Base-by-base conservation (phyloP, 2,329 filamentous ascomycete genomes). In the Aspergillus eucalypticola region DNA sequence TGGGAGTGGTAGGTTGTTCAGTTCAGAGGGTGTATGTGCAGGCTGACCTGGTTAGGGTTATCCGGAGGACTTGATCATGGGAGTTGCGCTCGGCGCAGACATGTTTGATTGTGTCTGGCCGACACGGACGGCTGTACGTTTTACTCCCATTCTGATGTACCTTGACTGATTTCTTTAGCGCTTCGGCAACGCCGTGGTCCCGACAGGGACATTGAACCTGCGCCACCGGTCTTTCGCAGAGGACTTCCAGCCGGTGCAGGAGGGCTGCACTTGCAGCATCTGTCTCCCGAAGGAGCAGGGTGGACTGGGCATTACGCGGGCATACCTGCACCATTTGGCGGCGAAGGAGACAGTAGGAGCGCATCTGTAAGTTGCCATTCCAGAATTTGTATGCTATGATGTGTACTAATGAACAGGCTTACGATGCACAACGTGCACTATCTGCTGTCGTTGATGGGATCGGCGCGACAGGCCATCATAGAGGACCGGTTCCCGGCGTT, bases 31-130 rank as follows among this genome's bases (percentile, higher is more conserved):
- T 11, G n/a, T 27, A 41, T 11, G 10, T 35, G 29, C 11, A 19
- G 25, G 49, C 44, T 53, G 7, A 44, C 29, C 13, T 56, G 11
- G 52, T 25, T 56, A 86, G 83, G 92, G 95, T 11, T 99, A 97
- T 75, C 95, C 95, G 1, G 95, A 98, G 79, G 95, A 99, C 72
- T 82, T 99, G 58, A 86, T 99, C 2, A 93, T 99, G 41, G 96
- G 92, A 56, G 88, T 97, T 3, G 95, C 95, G 1, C 83, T 99
- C 0, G 95, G 95, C 3, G 95, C 95, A 52, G 95, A 99, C 78
- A 99, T 99, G 95, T 99, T 99, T 74, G 95, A 99, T 78, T 99
- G 96, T 73, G 95, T 99, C 6, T 99, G 95, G 95, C 96, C 95
- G 1, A 98, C 95, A 4, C 84, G 95, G 56, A 99, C 95, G 38